Conservation (phyloP, 2,329 filamentous ascomycete species). For the Zymoseptoria passerinii region DNA sequence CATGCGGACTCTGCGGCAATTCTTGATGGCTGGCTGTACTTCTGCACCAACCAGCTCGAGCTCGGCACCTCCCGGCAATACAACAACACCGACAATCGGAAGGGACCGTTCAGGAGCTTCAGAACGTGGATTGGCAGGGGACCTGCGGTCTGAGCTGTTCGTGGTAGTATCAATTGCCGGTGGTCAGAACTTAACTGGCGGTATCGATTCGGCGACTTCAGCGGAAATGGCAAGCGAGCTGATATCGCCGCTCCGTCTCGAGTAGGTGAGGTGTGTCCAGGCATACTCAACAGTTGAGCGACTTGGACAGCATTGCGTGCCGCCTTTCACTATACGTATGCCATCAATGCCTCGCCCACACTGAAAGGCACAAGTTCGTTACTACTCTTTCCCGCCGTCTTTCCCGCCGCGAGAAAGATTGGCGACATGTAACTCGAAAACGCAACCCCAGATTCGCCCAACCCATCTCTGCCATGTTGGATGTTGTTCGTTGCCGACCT, state of each 20-base stretch:
- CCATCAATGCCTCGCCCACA: background rate
- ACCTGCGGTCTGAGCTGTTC: slow-evolving; percentile 26
- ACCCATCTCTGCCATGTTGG: background rate
- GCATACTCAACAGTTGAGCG: too few relatives aligned
- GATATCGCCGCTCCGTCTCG: too few relatives aligned
- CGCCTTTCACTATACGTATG: background rate
- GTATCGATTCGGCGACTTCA: too few relatives aligned
- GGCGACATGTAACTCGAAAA: background rate
- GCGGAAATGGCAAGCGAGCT: too few relatives aligned
- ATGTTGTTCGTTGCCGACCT: background rate
- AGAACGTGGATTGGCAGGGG: slow-evolving; percentile 31
- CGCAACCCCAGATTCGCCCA: background rate
- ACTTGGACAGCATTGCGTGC: too few relatives aligned
- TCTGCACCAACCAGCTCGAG: slow-evolving; percentile 36
- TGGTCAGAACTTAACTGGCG: too few relatives aligned
- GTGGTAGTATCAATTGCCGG: background rate
- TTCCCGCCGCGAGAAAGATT: background rate
- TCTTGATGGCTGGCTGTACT: slow-evolving; percentile 36
- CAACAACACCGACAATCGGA: slow-evolving; percentile 32
- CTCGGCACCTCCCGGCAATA: slow-evolving; percentile 33
- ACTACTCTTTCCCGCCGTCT: background rate
- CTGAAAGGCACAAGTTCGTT: background rate
- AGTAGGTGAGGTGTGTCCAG: too few relatives aligned
- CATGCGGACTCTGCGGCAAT: slow-evolving; percentile 37
- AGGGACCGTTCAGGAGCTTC: slow-evolving; percentile 32